Evolutionary conservation across 2,329 filamentous ascomycete genomes (phyloP), one percentile per base, ranked within the genome.

Genomic region (Chaetomium globosum): DNA sequence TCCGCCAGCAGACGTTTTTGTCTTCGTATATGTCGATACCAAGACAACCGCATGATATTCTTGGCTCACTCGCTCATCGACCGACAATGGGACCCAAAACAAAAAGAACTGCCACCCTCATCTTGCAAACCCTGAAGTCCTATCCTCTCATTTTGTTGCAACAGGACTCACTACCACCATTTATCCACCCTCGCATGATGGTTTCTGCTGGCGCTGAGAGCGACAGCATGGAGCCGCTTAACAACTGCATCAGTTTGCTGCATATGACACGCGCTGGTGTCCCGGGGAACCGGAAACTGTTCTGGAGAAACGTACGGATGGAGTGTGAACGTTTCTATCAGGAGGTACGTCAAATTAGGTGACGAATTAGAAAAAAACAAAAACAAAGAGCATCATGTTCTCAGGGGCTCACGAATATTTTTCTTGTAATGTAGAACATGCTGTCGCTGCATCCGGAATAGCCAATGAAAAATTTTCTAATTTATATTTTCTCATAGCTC

Each of bases 171-270:
- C 26, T 54, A 33, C 59, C 59, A 16, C 59, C 59, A 3, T 61
- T 61, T 19, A 53, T 61, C 12, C 59, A 61, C 23, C n/a, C 31
- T 19, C 59, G 36, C 3, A 28, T 43, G 31, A 8, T 61, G 49
- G 12, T 33, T 4, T 28, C 21, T 13, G 43, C 33, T 1, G 19
- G n/a, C 12, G n/a, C 23, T 8, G 57, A 60, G 9, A 31, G 16
- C 9, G 49, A 54, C 43, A 26, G 46, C 9, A 61, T 61, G 59
- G 59, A 61, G 19, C 59, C 48, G 9, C 51, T 61, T 9, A 33
- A 61, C 51, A 61, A 61, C 59, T 61, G 59, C 43, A 43, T 61
- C 23, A 61, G 49, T 31, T 30, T 61, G 49, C 49, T 61, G 48
- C 59, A 61, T 23, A 46, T 61, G 49, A 12, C 54, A 21, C 16